phyloP scores from a whole-genome alignment of 192 early-diverging fungal genomes.

The Gaertneriomyces sp. region DNA sequence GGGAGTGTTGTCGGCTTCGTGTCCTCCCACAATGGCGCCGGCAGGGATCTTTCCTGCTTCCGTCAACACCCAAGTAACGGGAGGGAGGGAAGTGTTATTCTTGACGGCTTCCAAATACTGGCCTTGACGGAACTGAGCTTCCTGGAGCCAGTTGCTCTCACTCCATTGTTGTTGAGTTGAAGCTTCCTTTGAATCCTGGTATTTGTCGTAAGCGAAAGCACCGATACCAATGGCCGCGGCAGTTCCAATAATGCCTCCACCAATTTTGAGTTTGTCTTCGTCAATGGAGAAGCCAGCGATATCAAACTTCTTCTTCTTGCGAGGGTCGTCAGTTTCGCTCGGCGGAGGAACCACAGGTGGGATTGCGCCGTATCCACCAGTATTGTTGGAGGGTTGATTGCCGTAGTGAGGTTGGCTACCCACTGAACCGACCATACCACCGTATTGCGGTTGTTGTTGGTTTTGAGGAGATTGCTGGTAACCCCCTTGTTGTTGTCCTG shows the following conservation, averaged over 20 bases:
- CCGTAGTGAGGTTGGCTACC: slow-evolving; percentile 1
- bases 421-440: not conserved
- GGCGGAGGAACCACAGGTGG: slow-evolving; percentile 9
- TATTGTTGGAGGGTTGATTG: not conserved
- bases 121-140: slow-evolving; percentile 22
- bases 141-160: slow-evolving; percentile 19
- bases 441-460: slow-evolving; percentile 17
- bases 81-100: slow-evolving; percentile 18
- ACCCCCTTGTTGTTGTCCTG: not conserved
- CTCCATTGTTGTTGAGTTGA: slow-evolving; percentile 10
- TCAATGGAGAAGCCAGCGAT: slow-evolving; percentile 6
- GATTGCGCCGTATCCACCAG: not conserved
- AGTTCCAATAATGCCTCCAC: slow-evolving; percentile 35
- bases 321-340: slow-evolving; percentile 16
- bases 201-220: slow-evolving; percentile 36
- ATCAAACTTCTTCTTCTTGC: slow-evolving; percentile 20
- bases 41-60: slow-evolving; percentile 29
- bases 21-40: slow-evolving; percentile 56
- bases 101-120: slow-evolving; percentile 28
- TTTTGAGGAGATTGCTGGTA: slow-evolving; percentile 16
- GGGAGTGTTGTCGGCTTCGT: slow-evolving; percentile 56
- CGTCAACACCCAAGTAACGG: slow-evolving; percentile 26
- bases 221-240: slow-evolving; percentile 40
- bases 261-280: slow-evolving; percentile 23
- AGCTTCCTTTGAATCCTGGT: slow-evolving; percentile 26